phyloP scores from a whole-genome alignment of 2,329 filamentous ascomycete genomes.

The Phialophora chinensis region DNA sequence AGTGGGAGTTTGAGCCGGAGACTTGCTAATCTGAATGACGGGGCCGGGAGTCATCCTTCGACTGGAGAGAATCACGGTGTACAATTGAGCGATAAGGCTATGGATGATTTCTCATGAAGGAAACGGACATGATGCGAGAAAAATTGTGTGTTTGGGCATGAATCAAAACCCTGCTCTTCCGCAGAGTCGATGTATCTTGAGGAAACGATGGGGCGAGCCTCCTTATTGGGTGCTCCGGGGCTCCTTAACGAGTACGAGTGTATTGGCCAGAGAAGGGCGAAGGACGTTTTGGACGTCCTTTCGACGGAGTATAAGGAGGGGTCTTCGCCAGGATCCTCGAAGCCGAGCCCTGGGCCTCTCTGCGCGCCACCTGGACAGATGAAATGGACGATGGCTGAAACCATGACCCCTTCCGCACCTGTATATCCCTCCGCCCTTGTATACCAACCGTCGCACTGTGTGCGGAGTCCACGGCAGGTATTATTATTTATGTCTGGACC shows the following conservation, averaged over 20 bases:
- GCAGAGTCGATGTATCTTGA: background rate
- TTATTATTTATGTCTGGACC: too few relatives aligned
- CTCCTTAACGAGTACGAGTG: background rate
- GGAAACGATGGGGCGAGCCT: background rate
- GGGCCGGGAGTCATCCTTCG: constrained; percentile 4
- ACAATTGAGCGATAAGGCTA: constrained; percentile 75
- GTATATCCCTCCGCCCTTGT: too few relatives aligned
- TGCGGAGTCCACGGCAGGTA: too few relatives aligned
- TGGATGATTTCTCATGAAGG: constrained; percentile 66
- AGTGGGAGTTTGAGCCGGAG: constrained; percentile 47
- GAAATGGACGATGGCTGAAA: background rate
- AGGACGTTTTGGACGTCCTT: background rate
- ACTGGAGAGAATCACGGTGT: constrained; percentile 45
- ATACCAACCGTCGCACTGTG: too few relatives aligned
- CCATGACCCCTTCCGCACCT: background rate
- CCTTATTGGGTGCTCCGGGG: too few relatives aligned
- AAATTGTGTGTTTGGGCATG: background rate
- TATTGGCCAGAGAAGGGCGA: background rate
- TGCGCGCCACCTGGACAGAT: background rate
- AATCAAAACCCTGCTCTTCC: background rate
- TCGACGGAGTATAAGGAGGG: background rate
- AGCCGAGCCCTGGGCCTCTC: background rate
- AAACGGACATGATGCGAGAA: background rate
- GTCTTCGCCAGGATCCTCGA: background rate
- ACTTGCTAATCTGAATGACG: constrained; percentile 10